These are phyloP conservation scores for Colletotrichum sp. DNA, from an alignment of 2,329 filamentous ascomycete species.

Conservation along the genomic window DNA sequence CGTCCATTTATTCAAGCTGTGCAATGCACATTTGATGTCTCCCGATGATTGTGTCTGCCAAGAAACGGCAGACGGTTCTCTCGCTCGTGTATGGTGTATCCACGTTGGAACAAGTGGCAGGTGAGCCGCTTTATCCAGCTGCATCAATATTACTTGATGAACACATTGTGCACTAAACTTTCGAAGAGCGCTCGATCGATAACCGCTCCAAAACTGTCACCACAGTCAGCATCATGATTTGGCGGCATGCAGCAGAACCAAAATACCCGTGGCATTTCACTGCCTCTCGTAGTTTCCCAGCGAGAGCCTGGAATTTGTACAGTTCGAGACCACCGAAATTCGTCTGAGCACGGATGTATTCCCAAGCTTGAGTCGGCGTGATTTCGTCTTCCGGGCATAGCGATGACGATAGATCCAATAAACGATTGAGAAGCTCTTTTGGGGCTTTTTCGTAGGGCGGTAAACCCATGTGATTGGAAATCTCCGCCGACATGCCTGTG, in stretches of 20 bases:
- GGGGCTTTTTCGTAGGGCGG: conserved; percentile 21
- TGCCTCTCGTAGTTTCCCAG: conserved; percentile 29
- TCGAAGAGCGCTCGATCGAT: neutral
- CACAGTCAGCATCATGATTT: neutral
- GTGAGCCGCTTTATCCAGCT: neutral
- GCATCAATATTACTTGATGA: neutral
- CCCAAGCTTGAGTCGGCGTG: conserved; percentile 44
- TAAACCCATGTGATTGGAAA: neutral
- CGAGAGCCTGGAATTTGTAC: conserved; percentile 29
- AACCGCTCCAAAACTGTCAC: conserved; percentile 7
- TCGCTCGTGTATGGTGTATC: neutral
- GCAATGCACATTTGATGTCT: neutral
- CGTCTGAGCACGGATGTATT: conserved; percentile 34
- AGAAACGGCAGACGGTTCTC: neutral
- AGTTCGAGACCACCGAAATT: conserved; percentile 33
- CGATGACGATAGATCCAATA: conserved; percentile 27
- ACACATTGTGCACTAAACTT: neutral
- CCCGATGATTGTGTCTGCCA: neutral
- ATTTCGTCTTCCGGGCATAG: conserved; percentile 36
- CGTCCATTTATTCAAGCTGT: neutral
- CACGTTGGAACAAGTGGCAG: neutral
- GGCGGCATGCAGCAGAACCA: neutral
- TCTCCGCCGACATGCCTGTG: neutral
- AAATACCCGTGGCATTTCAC: conserved; percentile 40
- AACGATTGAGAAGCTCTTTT: conserved; percentile 23